Conservation (phyloP, 495 filamentous ascomycete species). For the Penicillium silybi region DNA sequence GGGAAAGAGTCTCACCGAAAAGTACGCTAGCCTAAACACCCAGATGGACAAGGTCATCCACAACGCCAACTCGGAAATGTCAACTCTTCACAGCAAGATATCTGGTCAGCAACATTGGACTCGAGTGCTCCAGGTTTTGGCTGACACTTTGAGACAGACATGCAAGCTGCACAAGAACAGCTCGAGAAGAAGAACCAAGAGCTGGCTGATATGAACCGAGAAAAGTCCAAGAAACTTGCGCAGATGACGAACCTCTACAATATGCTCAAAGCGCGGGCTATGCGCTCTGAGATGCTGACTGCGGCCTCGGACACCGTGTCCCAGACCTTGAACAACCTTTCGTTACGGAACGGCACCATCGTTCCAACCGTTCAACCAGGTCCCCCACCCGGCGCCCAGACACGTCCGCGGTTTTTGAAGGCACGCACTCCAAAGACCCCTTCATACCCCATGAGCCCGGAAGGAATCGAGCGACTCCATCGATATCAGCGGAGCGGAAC, state of each 20-base stretch:
- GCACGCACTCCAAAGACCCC: constrained; percentile 23
- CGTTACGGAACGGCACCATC: constrained; percentile 12
- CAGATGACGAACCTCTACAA: constrained; percentile 83
- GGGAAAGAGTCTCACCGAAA: constrained; percentile 68
- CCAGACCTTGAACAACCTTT: constrained; percentile 45
- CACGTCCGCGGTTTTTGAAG: neutral
- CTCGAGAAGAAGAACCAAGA: constrained; percentile 76
- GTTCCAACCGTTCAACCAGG: constrained; percentile 2
- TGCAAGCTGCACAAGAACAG: constrained; percentile 61
- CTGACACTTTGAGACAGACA: constrained; percentile 41
- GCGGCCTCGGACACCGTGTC: constrained; percentile 67
- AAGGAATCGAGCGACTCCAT: constrained; percentile 42
- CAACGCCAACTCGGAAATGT: constrained; percentile 78
- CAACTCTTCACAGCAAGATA: constrained; percentile 59
- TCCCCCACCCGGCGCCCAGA: neutral
- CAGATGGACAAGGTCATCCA: constrained; percentile 78
- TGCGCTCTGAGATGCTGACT: constrained; percentile 63
- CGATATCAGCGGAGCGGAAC: constrained; percentile 47
- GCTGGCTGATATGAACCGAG: constrained; percentile 60
- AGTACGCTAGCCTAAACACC: constrained; percentile 61
- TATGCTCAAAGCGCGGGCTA: constrained; percentile 69
- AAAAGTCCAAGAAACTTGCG: constrained; percentile 71
- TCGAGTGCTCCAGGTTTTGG: neutral
- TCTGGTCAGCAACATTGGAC: constrained; percentile 31
- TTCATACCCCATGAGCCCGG: constrained; percentile 28